These are phyloP conservation scores for Fusarium fracticaudum DNA, from an alignment of 2,329 filamentous ascomycete genomes.

Conservation along the genomic window DNA sequence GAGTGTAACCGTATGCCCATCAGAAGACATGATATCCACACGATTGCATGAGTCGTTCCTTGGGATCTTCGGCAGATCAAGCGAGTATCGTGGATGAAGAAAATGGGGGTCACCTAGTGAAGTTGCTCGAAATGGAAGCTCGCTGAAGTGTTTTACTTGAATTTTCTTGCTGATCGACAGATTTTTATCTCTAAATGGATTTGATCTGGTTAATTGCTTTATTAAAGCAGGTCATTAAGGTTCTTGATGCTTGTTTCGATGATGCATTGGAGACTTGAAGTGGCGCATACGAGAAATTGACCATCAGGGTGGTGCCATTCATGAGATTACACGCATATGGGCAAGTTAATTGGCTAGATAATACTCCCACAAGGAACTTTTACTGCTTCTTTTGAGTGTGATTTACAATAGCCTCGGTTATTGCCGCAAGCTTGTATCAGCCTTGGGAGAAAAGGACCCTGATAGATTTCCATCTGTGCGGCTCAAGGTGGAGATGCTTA, in stretches of 20 bases:
- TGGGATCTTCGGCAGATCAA: conserved; percentile 1
- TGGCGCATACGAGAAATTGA: background rate
- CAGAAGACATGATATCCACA: background rate
- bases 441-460: conserved; percentile 4
- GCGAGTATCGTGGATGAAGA: background rate
- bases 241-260: background rate
- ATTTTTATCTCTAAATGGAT: background rate
- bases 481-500: background rate
- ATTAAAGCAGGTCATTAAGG: background rate
- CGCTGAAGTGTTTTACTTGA: background rate
- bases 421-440: background rate
- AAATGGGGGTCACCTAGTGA: background rate
- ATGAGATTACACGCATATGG: background rate
- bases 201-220: rapidly evolving
- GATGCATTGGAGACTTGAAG: background rate
- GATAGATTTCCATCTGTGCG: conserved; percentile 5
- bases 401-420: background rate
- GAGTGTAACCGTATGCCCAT: background rate
- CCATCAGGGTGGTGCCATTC: conserved; percentile 24
- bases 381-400: background rate
- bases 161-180: background rate
- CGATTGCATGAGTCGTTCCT: background rate
- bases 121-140: background rate
- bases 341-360: background rate
- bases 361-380: background rate